Base-by-base conservation (phyloP, 352 stramenopile species). In the Globisporangium radiosum region DNA sequence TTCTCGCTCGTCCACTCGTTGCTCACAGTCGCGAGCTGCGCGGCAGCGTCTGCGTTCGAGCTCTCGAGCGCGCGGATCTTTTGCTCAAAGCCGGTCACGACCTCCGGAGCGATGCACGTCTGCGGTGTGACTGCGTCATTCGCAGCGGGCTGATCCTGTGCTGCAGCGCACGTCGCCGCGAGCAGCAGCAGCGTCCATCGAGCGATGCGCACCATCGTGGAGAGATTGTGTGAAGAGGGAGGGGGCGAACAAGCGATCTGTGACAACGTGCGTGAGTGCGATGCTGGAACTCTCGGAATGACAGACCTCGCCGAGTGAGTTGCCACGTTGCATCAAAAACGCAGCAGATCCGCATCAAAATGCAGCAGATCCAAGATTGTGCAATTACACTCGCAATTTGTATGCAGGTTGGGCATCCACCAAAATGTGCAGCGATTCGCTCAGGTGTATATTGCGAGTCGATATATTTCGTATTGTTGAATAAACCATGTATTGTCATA, bases 41-140 rank as follows among this genome's bases (percentile, higher is more conserved):
- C 69, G 57, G 75, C 37, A 59, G 78, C 69, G 59, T 71, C 65
- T 4, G 62, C 44, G 56, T 78, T 82, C 33, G 72, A 61, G 8
- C 65, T 49, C 57, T 85, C 57, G 13, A 90, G 66, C 17, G 61
- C 59, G 11, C 56, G 51, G 38, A 90, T 65, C 67, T 87, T 73
- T 13, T 61, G 57, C 63, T 90, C 75, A 11, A 72, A 69, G n/a
- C 60, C 62, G 11, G 62, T 52, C 3, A 87, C 68, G n/a, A 71
- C 57, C 13, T 72, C 64, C 4, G 78, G 81, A 7, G 68, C 67
- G 5, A 77, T 53, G 40, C 62, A 76, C 36, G 67, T 67, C 11
- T 54, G 15, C 5, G 56, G 52, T 11, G 15, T 38, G 58, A 54
- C 14, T 59, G 55, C 60, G 76, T 56, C 15, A 44, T 69, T 69